Evolutionary conservation across 164 flowering plant species (phyloP).

Genomic region (Taxillus chinensis): DNA sequence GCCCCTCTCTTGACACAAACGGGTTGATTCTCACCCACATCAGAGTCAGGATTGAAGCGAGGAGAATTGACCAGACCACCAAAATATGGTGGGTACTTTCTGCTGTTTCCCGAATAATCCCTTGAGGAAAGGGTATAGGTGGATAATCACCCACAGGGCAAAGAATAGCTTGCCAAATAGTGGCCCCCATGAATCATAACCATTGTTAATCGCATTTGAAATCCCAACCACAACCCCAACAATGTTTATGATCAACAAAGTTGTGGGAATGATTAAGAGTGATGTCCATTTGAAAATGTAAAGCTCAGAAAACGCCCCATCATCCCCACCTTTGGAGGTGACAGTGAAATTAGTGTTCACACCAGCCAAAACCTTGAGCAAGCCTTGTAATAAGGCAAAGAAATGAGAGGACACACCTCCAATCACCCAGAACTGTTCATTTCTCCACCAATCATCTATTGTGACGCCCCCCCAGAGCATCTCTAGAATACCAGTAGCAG

Average conservation of each 20-base stretch:
- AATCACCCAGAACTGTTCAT: slow-evolving; percentile 36
- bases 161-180: slow-evolving; percentile 24
- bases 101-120: slow-evolving; percentile 36
- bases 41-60: slow-evolving; percentile 24
- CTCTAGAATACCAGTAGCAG: slow-evolving; percentile 38
- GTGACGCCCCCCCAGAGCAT: slow-evolving; percentile 39
- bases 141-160: slow-evolving; percentile 29
- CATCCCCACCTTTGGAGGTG: slow-evolving; percentile 38
- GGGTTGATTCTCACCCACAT: slow-evolving; percentile 21
- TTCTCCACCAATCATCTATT: slow-evolving; percentile 28
- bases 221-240: slow-evolving; percentile 37
- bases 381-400: slow-evolving; percentile 38
- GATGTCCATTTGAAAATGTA: slow-evolving; percentile 40
- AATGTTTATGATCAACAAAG: slow-evolving; percentile 22
- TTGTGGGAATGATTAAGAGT: slow-evolving; percentile 24
- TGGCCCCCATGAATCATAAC: slow-evolving; percentile 29
- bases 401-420: slow-evolving; percentile 41
- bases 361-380: slow-evolving; percentile 39
- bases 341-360: slow-evolving; percentile 33
- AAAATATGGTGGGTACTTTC: slow-evolving; percentile 33
- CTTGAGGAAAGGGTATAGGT: slow-evolving; percentile 39
- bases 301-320: slow-evolving; percentile 32
- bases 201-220: slow-evolving; percentile 39
- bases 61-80: slow-evolving; percentile 37
- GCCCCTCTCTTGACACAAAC: slow-evolving; percentile 20